These are phyloP conservation scores for Penicillium salamii DNA, from an alignment of 495 filamentous ascomycete species.

Conservation along the genomic window DNA sequence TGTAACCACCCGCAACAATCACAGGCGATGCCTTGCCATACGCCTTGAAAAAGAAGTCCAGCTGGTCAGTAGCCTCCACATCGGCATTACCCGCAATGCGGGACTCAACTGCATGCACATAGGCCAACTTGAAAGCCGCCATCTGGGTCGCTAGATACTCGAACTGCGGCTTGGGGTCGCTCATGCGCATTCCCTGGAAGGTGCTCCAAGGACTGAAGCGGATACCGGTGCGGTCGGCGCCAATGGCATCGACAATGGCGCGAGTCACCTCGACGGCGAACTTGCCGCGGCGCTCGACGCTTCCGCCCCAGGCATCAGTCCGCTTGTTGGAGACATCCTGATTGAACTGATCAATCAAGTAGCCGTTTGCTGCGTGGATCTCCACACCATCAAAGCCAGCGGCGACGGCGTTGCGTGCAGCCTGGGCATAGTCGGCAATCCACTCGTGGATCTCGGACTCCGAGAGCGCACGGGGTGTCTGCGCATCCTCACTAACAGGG, in stretches of 20 bases:
- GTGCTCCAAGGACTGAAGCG: slow-evolving; percentile 61
- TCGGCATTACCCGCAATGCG: slow-evolving; percentile 47
- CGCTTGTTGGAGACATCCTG: slow-evolving; percentile 62
- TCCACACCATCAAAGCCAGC: slow-evolving; percentile 80
- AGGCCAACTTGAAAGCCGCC: slow-evolving; percentile 57
- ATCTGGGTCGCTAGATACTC: slow-evolving; percentile 52
- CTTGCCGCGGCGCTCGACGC: slow-evolving; percentile 64
- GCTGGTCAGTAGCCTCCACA: slow-evolving; percentile 36
- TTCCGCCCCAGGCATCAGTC: slow-evolving; percentile 68
- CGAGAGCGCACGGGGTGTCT: slow-evolving; percentile 48
- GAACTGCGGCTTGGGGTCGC: slow-evolving; percentile 62
- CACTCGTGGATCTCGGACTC: slow-evolving; percentile 54
- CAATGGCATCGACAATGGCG: slow-evolving; percentile 62
- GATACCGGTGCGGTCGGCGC: slow-evolving; percentile 59
- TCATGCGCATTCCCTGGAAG: slow-evolving; percentile 70
- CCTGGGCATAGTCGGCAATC: slow-evolving; percentile 57
- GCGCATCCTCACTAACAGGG: slow-evolving; percentile 30
- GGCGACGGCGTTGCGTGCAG: slow-evolving; percentile 59
- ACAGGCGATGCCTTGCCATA: slow-evolving; percentile 50
- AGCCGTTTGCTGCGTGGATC: slow-evolving; percentile 72
- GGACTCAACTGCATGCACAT: slow-evolving; percentile 62
- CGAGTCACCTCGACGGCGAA: slow-evolving; percentile 63
- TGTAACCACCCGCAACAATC: slow-evolving; percentile 60
- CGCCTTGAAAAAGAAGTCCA: slow-evolving; percentile 48
- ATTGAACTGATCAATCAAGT: slow-evolving; percentile 71